Percentiles rank a stretch among this genome's conserved stretches.
phyloP scores from a whole-genome alignment of 352 stramenopile species.

The Pythium rishiriense region DNA sequence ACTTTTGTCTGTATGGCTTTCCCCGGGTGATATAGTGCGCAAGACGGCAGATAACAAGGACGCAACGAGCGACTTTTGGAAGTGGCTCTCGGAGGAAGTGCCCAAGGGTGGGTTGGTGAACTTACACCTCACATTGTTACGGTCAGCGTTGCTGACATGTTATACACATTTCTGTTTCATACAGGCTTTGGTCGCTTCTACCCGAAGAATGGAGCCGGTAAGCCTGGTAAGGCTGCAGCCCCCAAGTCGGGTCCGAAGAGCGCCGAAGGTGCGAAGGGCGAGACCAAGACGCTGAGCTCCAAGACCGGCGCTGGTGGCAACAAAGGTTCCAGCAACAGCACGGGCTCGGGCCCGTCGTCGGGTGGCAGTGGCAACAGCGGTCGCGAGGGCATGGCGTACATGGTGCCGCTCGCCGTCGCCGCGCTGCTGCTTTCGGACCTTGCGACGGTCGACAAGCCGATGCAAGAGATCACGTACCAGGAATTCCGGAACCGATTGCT shows the following conservation, averaged over 20 bases:
- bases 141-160: too few relatives aligned
- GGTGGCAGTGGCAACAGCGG: conserved; percentile 37
- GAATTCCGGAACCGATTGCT: conserved; percentile 89
- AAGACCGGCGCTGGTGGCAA: conserved; percentile 47
- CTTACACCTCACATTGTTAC: background rate
- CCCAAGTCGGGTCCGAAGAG: conserved; percentile 55
- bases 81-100: conserved; percentile 82
- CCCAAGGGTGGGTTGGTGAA: conserved; percentile 41
- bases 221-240: conserved; percentile 40
- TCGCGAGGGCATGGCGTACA: conserved; percentile 69
- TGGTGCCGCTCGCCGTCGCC: conserved; percentile 70
- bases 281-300: conserved; percentile 74
- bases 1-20: background rate
- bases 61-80: conserved; percentile 61
- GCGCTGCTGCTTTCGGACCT: conserved; percentile 78
- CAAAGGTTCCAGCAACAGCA: conserved; percentile 32
- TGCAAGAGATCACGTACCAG: conserved; percentile 92
- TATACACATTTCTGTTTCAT: background rate
- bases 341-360: conserved; percentile 31
- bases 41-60: conserved; percentile 39
- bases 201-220: conserved; percentile 62
- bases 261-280: conserved; percentile 43
- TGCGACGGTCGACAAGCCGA: conserved; percentile 71
- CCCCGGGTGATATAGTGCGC: conserved; percentile 34
- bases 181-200: conserved; percentile 83